A percentile compares a stretch with the other conserved stretches of the same genome.
These are phyloP conservation scores for Spatholobus suberectus DNA, from an alignment of 306 rosid genomes.

Conservation along the genomic window DNA sequence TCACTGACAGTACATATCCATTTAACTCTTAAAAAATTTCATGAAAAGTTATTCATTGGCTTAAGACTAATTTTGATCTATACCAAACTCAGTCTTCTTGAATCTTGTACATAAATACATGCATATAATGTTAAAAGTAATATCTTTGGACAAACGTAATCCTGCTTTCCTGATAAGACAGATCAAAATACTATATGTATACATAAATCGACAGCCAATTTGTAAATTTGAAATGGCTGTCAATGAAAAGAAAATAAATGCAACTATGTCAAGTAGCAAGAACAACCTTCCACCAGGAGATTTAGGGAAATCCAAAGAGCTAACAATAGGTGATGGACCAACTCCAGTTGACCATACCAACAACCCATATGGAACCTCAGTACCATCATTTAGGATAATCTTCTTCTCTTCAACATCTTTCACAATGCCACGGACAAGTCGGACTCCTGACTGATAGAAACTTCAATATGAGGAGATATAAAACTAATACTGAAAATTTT, in stretches of 20 bases:
- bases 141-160: neutral
- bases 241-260: slow-evolving; percentile 24
- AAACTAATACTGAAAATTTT: slow-evolving; percentile 22
- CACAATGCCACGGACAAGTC: slow-evolving; percentile 86
- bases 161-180: slow-evolving; percentile 5
- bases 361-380: slow-evolving; percentile 95
- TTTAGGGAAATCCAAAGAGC: slow-evolving; percentile 72
- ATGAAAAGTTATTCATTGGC: neutral
- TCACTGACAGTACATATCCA: no score
- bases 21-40: no score
- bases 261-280: slow-evolving; percentile 32
- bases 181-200: slow-evolving; percentile 10
- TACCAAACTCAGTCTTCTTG: neutral
- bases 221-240: slow-evolving; percentile 26
- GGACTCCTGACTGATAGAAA: slow-evolving; percentile 93
- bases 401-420: slow-evolving; percentile 80
- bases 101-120: neutral
- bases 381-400: slow-evolving; percentile 85
- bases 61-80: neutral
- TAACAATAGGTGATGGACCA: slow-evolving; percentile 83
- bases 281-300: slow-evolving; percentile 95
- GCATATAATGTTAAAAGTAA: neutral
- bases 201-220: neutral
- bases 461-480: slow-evolving; percentile 30
- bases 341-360: slow-evolving; percentile 99